A percentile compares a stretch with the other conserved stretches of the same genome.
phyloP scores from a whole-genome alignment of 345 rosid genomes.

The Mangifera indica region DNA sequence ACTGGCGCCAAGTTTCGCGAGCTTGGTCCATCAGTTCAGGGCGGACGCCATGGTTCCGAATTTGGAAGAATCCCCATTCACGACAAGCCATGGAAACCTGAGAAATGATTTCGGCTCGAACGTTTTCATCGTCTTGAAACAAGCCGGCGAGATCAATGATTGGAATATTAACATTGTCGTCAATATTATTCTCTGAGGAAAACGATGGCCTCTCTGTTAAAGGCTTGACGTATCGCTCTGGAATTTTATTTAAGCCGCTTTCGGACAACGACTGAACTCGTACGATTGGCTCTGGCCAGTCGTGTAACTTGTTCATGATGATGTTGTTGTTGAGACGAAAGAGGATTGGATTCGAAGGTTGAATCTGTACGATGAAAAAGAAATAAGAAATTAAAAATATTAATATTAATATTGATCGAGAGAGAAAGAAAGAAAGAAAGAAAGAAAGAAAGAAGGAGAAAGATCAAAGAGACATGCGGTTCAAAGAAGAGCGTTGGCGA shows the following conservation, averaged over 20 bases:
- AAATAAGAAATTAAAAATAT: neutral
- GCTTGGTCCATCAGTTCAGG: slow-evolving; percentile 62
- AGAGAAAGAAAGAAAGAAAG: neutral
- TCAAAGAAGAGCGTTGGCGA: neutral
- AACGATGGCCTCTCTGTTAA: slow-evolving; percentile 50
- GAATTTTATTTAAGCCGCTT: slow-evolving; percentile 44
- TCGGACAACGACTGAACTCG: slow-evolving; percentile 90
- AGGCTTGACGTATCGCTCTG: slow-evolving; percentile 76
- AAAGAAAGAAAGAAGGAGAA: neutral
- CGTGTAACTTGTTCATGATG: slow-evolving; percentile 57
- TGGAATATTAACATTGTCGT: slow-evolving; percentile 52
- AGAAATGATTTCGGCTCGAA: slow-evolving; percentile 21
- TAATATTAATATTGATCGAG: too few relatives aligned
- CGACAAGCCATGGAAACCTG: slow-evolving; percentile 58
- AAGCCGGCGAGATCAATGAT: slow-evolving; percentile 63
- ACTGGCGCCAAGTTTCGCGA: slow-evolving; percentile 67
- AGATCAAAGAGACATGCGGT: slow-evolving; percentile 8
- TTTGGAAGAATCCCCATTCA: slow-evolving; percentile 94
- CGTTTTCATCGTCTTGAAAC: slow-evolving; percentile 22
- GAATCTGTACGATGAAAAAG: neutral
- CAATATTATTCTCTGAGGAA: too few relatives aligned
- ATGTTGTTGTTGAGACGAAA: neutral
- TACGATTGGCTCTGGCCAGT: slow-evolving; percentile 94
- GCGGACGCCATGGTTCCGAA: slow-evolving; percentile 73
- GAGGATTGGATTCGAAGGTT: slow-evolving; percentile 3